Conservation (phyloP, 352 stramenopile species). For the Aphanomyces astaci region DNA sequence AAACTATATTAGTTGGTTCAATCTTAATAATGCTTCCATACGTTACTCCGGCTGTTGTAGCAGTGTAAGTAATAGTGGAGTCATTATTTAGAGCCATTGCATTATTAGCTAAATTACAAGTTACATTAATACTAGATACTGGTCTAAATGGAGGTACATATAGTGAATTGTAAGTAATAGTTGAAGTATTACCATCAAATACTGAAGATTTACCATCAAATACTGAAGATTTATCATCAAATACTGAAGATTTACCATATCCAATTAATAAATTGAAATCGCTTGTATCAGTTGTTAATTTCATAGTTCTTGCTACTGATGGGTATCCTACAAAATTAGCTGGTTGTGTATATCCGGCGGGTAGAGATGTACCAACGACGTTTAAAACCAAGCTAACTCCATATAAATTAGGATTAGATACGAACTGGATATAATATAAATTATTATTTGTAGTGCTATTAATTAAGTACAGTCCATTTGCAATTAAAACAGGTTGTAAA, state of each 20-base stretch:
- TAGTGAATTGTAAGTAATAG: constrained; percentile 9
- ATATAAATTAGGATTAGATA: constrained; percentile 12
- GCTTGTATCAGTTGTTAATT: constrained; percentile 12
- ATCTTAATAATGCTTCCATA: constrained; percentile 12
- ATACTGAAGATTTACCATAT: constrained; percentile 5
- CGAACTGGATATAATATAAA: constrained; percentile 11
- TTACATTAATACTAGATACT: constrained; percentile 10
- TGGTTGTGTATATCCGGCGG: background rate
- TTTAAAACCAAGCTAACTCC: constrained; percentile 6
- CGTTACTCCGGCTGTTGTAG: constrained; percentile 5
- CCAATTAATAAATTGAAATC: constrained; percentile 8
- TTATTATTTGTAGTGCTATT: constrained; percentile 8
- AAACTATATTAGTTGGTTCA: constrained; percentile 10
- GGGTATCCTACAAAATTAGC: constrained; percentile 7
- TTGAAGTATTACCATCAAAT: constrained; percentile 7
- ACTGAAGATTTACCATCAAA: no score
- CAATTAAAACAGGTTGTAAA: constrained; percentile 11
- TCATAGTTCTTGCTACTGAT: constrained; percentile 9
- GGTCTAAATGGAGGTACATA: constrained; percentile 5
- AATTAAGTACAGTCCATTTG: constrained; percentile 12
- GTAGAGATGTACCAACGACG: background rate
- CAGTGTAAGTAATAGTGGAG: constrained; percentile 6
- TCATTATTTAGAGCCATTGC: constrained; percentile 12
- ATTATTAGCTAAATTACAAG: constrained; percentile 14
- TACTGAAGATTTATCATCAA: no score